A percentile compares a stretch with the other conserved stretches of the same genome.
Evolutionary conservation across 371 early-diverging fungal species (phyloP).

Genomic region (Syncephalastrum monosporum): DNA sequence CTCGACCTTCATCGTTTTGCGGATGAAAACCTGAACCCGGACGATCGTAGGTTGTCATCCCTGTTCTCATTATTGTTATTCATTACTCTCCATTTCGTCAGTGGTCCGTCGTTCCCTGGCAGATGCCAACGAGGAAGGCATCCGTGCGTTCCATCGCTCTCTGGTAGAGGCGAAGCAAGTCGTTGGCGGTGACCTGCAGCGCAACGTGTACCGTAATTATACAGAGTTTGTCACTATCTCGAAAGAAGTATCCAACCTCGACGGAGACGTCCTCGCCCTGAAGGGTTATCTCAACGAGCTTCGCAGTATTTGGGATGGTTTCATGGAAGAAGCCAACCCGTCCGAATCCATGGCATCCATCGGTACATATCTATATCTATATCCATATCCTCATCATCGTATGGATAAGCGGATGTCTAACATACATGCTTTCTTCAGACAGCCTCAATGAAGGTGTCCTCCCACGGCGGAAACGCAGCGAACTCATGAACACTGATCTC

Average conservation of each 20-base stretch:
- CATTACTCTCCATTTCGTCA: slow-evolving; percentile 12
- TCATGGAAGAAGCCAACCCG: slow-evolving; percentile 49
- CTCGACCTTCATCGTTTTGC: slow-evolving; percentile 50
- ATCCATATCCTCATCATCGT: no score
- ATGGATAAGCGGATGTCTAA: background rate
- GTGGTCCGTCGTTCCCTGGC: slow-evolving; percentile 55
- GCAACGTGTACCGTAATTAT: slow-evolving; percentile 92
- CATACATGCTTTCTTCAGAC: background rate
- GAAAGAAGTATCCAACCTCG: slow-evolving; percentile 86
- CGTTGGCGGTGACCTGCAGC: slow-evolving; percentile 81
- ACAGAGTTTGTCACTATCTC: slow-evolving; percentile 92
- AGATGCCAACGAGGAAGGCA: slow-evolving; percentile 61
- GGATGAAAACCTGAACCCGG: slow-evolving; percentile 42
- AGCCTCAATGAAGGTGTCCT: slow-evolving; percentile 24
- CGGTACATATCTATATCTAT: background rate
- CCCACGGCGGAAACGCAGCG: slow-evolving; percentile 34
- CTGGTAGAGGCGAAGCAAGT: slow-evolving; percentile 74
- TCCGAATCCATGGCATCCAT: slow-evolving; percentile 15
- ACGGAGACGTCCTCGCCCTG: slow-evolving; percentile 71
- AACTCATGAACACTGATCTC: slow-evolving; percentile 50
- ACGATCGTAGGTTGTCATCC: slow-evolving; percentile 32
- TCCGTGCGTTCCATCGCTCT: slow-evolving; percentile 57
- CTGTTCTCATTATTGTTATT: background rate
- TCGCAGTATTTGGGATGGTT: slow-evolving; percentile 59
- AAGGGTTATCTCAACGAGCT: slow-evolving; percentile 71